These are phyloP conservation scores for Fusarium sp. DNA, from an alignment of 2,329 filamentous ascomycete species.

Conservation along the genomic window DNA sequence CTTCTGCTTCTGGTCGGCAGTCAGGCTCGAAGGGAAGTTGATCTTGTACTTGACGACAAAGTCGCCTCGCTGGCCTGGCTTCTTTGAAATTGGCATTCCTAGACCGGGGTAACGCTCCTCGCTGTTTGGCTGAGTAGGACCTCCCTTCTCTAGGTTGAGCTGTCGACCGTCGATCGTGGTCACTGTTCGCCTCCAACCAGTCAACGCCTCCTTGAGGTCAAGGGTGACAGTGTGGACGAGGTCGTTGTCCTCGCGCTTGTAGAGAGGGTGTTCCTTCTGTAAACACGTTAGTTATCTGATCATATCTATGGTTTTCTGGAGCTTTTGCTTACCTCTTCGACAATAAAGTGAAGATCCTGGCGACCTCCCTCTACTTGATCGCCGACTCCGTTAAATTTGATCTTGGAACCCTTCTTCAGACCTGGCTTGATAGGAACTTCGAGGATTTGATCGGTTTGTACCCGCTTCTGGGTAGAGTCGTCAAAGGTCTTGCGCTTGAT, in stretches of 20 bases:
- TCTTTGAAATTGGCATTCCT: conserved; percentile 97
- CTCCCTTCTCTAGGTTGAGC: conserved; percentile 79
- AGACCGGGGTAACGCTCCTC: conserved; percentile 83
- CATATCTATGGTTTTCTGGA: not conserved
- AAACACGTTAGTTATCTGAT: conserved; percentile 54
- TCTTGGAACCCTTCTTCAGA: conserved; percentile 96
- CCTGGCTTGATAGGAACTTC: conserved; percentile 97
- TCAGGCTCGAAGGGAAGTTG: conserved; percentile 86
- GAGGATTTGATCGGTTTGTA: conserved; percentile 86
- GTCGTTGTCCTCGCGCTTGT: conserved; percentile 89
- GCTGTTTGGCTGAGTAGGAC: conserved; percentile 86
- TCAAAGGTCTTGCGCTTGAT: conserved; percentile 98
- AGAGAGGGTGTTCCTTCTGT: conserved; percentile 87
- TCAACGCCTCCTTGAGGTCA: conserved; percentile 91
- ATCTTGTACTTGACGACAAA: conserved; percentile 92
- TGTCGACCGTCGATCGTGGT: conserved; percentile 93
- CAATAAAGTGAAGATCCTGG: conserved; percentile 94
- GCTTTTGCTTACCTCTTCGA: conserved; percentile 80
- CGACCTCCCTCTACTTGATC: conserved; percentile 97
- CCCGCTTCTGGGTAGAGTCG: conserved; percentile 78
- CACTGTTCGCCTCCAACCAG: conserved; percentile 92
- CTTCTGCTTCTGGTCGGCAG: conserved; percentile 79
- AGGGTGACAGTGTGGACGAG: conserved; percentile 82
- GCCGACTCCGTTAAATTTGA: conserved; percentile 97
- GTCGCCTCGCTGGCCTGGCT: conserved; percentile 83